phyloP scores from a whole-genome alignment of 805 yeast species.

The Cyberlindnera mrakii region DNA sequence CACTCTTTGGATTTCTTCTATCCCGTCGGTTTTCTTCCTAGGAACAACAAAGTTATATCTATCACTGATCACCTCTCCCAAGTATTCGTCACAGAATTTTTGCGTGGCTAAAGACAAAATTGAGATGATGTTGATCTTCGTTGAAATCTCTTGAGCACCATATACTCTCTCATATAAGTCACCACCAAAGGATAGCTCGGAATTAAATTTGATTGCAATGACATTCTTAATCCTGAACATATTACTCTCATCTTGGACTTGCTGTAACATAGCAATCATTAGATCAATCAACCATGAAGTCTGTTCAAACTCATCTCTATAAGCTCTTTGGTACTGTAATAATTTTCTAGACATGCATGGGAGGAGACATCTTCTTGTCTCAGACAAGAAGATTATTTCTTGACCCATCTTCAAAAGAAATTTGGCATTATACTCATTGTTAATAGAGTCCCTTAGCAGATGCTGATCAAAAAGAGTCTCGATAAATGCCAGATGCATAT shows the following conservation, averaged over 20 bases:
- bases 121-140: conserved; percentile 44
- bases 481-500: conserved; percentile 53
- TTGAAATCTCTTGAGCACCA: conserved; percentile 52
- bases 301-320: conserved; percentile 31
- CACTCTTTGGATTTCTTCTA: conserved; percentile 62
- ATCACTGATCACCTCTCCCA: conserved; percentile 21
- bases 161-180: conserved; percentile 42
- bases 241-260: conserved; percentile 49
- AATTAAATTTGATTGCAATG: conserved; percentile 48
- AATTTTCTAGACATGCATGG: conserved; percentile 51
- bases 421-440: conserved; percentile 23
- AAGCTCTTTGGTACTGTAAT: conserved; percentile 34
- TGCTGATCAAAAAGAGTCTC: conserved; percentile 38
- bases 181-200: conserved; percentile 30
- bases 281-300: conserved; percentile 46
- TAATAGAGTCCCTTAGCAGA: conserved; percentile 33
- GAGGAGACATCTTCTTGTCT: conserved; percentile 61
- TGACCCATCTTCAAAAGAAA: conserved; percentile 27
- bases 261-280: conserved; percentile 38
- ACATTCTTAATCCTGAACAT: conserved; percentile 55
- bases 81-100: conserved; percentile 19
- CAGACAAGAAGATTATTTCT: conserved; percentile 42
- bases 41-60: conserved; percentile 42
- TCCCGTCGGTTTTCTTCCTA: conserved; percentile 53
- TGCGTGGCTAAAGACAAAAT: conserved; percentile 33